A percentile compares a stretch with the other conserved stretches of the same genome.
Evolutionary conservation across 2,329 filamentous ascomycete genomes (phyloP).

Genomic region (Aureobasidium vineae): DNA sequence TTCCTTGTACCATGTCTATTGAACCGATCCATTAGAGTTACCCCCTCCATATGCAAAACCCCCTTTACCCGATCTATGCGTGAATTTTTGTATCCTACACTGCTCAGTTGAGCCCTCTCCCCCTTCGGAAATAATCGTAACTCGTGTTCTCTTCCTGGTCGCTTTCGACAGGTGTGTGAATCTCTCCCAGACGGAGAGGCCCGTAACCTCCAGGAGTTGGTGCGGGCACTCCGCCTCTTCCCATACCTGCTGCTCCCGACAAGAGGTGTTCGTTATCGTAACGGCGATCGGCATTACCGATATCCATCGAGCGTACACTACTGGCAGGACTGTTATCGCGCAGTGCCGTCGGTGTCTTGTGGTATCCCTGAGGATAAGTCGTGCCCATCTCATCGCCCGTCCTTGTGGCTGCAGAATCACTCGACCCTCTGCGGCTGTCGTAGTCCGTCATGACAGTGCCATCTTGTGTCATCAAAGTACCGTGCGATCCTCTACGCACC

Average conservation of each 20-base stretch:
- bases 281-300: slow-evolving; percentile 32
- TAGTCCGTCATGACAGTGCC: slow-evolving; percentile 31
- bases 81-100: slow-evolving; percentile 6
- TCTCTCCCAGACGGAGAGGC: slow-evolving; percentile 30
- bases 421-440: slow-evolving; percentile 30
- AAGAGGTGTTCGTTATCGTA: slow-evolving; percentile 32
- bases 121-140: slow-evolving; percentile 43
- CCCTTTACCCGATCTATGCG: slow-evolving; percentile 9
- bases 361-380: slow-evolving; percentile 50
- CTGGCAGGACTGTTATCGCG: slow-evolving; percentile 46
- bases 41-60: not conserved
- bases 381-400: slow-evolving; percentile 37
- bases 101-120: slow-evolving; percentile 28
- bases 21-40: slow-evolving; percentile 2
- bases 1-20: slow-evolving; percentile 8
- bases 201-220: slow-evolving; percentile 34
- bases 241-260: slow-evolving; percentile 36
- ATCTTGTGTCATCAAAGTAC: slow-evolving; percentile 41
- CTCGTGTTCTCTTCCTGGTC: slow-evolving; percentile 39
- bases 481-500: slow-evolving; percentile 60
- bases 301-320: slow-evolving; percentile 30
- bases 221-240: slow-evolving; percentile 31
- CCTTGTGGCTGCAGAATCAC: slow-evolving; percentile 36
- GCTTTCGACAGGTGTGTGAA: slow-evolving; percentile 35
- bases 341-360: slow-evolving; percentile 45